phyloP scores from a whole-genome alignment of 2,329 filamentous ascomycete species.

The Claviceps humidiphila region DNA sequence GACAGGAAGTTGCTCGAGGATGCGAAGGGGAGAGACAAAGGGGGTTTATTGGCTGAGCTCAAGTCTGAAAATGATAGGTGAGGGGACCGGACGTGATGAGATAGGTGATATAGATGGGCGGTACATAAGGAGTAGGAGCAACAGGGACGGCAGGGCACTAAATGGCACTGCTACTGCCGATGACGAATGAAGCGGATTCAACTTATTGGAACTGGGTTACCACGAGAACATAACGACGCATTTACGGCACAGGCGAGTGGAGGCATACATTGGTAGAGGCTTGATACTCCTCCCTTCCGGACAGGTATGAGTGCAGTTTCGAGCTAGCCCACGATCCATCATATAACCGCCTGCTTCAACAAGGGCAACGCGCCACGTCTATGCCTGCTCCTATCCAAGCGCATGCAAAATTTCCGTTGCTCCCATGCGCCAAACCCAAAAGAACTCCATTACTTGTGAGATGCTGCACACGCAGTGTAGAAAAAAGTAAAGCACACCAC shows the following conservation, averaged over 20 bases:
- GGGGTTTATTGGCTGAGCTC: conserved; percentile 63
- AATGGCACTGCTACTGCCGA: not conserved
- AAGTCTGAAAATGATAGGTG: conserved; percentile 71
- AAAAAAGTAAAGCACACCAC: not conserved
- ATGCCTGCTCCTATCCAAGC: conserved; percentile 5
- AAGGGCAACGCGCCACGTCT: not conserved
- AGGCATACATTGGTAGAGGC: not conserved
- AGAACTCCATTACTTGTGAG: conserved; percentile 4
- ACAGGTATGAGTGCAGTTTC: not conserved
- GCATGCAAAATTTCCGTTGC: conserved; percentile 4
- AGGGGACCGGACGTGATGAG: conserved; percentile 2
- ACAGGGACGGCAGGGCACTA: not conserved
- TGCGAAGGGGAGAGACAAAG: conserved; percentile 61
- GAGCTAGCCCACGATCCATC: no score
- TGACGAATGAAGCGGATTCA: not conserved
- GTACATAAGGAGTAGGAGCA: not conserved
- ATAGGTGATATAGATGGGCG: not conserved
- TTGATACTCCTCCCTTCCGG: conserved; percentile 1
- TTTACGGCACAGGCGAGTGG: not conserved
- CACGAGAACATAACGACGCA: not conserved
- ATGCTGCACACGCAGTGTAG: not conserved
- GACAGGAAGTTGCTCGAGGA: conserved; percentile 65
- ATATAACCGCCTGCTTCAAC: no score
- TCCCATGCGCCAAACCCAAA: conserved; percentile 1
- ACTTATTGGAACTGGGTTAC: not conserved